Evolutionary conservation across 768 basidiomycete genomes (phyloP), one percentile per base, ranked within the genome.

Genomic region (Boletus pseudo-olivaceus): DNA sequence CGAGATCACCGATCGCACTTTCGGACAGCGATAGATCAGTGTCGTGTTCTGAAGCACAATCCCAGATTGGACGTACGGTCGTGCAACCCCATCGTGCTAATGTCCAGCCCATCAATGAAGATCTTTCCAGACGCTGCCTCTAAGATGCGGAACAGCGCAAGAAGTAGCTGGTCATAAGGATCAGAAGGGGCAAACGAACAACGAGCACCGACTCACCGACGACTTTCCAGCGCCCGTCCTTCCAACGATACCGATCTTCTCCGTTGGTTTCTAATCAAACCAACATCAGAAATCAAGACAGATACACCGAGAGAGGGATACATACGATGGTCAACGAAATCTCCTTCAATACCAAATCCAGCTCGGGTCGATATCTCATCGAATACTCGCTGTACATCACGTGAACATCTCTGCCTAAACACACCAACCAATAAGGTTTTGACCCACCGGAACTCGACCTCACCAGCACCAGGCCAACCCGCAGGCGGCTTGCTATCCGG

Each of bases 161-260:
- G 75, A 7, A 90, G 75, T 6, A 88, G 67, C 81, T 84, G 54
- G 12, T 10, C 33, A 3, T 15, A 30, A 27, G 2, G 1, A 48
- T 53, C 49, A 62, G 32, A 32, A 37, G 3, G 9, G 0, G 1
- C 4, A 15, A 41, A 10, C 15, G 5, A 15, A 5, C 12, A 17
- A 17, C 4, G 10, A 42, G 5, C 20, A 33, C n/a, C n/a, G 1
- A 65, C 80, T 58, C 59, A 88, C 87, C 1, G 88, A 85, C 35
- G 87, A 88, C 71, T 90, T 90, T 56, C 88, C 81, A 66, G 86
- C 79, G 19, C 90, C 94, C 5, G 94, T 96, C 56, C 90, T 71
- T 4, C 90, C 90, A 68, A 87, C 82, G 5, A 97, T 84, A n/a
- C 96, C 96, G 42, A 96, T 82, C 70, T 94, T 96, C 67, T 95